phyloP scores from a whole-genome alignment of 192 early-diverging fungal species.

The Nowakowskiella sp. region DNA sequence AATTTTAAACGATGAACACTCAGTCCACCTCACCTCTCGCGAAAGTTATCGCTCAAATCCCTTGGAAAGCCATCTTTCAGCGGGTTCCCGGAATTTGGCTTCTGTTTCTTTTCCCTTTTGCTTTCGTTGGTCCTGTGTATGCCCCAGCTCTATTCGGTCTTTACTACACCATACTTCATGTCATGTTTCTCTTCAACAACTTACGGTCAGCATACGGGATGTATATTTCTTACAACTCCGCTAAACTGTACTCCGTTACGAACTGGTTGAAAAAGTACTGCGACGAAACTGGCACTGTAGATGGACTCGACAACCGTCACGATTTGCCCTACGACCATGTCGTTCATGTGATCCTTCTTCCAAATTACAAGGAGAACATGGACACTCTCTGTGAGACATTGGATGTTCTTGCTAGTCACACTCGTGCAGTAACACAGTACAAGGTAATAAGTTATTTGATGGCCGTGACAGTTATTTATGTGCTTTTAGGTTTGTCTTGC shows the following conservation, averaged over 20 bases:
- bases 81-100: constrained; percentile 27
- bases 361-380: constrained; percentile 63
- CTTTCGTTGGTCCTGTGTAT: constrained; percentile 35
- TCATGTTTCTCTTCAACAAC: constrained; percentile 29
- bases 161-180: constrained; percentile 28
- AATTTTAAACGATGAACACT: too few relatives aligned
- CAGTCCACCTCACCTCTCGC: too few relatives aligned
- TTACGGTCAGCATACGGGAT: constrained; percentile 29
- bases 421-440: constrained; percentile 38
- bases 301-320: constrained; percentile 34
- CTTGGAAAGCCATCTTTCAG: constrained; percentile 33
- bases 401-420: constrained; percentile 54
- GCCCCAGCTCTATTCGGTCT: constrained; percentile 19
- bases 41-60: too few relatives aligned
- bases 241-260: constrained; percentile 36
- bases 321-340: constrained; percentile 45
- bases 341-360: constrained; percentile 63
- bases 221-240: constrained; percentile 25
- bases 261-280: constrained; percentile 42
- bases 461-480: neutral
- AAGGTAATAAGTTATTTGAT: constrained; percentile 29
- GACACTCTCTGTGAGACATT: constrained; percentile 63
- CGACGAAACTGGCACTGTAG: constrained; percentile 25
- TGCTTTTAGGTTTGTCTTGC: constrained; percentile 50
- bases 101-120: constrained; percentile 25